Conservation (phyloP, 345 rosid species). For the Rubroshorea leprosula region DNA sequence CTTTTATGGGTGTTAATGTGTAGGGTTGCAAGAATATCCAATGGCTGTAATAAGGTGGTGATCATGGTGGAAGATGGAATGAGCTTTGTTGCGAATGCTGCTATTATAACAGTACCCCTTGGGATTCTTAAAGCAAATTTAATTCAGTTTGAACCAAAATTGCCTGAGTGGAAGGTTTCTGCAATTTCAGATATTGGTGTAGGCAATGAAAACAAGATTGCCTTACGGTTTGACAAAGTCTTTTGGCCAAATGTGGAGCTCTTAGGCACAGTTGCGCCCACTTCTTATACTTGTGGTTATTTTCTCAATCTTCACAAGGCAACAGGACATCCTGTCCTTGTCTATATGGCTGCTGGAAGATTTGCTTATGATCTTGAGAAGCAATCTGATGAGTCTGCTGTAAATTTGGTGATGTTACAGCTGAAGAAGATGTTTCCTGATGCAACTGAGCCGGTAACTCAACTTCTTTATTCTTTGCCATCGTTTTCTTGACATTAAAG, state of each 20-base stretch:
- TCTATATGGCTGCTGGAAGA: slow-evolving; percentile 83
- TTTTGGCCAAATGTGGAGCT: slow-evolving; percentile 90
- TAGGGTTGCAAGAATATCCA: slow-evolving; percentile 56
- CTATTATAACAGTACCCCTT: slow-evolving; percentile 65
- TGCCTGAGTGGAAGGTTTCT: slow-evolving; percentile 75
- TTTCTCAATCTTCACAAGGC: slow-evolving; percentile 86
- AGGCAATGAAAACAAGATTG: slow-evolving; percentile 80
- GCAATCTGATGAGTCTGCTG: slow-evolving; percentile 56
- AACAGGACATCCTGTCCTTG: slow-evolving; percentile 75
- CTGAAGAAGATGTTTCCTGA: slow-evolving; percentile 83
- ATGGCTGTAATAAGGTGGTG: slow-evolving; percentile 44
- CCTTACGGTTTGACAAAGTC: slow-evolving; percentile 49
- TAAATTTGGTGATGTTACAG: slow-evolving; percentile 55
- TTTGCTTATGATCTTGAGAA: slow-evolving; percentile 66
- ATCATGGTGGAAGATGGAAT: slow-evolving; percentile 53
- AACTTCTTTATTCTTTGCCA: neutral
- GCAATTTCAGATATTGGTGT: slow-evolving; percentile 76
- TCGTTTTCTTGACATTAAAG: too few species aligned
- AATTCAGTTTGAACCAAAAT: slow-evolving; percentile 69
- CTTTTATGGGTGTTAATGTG: slow-evolving; percentile 7
- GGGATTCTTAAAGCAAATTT: slow-evolving; percentile 75
- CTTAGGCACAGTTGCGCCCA: slow-evolving; percentile 66
- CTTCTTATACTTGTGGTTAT: slow-evolving; percentile 74
- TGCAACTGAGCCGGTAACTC: slow-evolving; percentile 69
- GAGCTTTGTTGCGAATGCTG: slow-evolving; percentile 69